Evolutionary conservation across 1,284 basidiomycete species (phyloP), one percentile per base, ranked within the genome.

Genomic region (Testicularia cyperi): DNA sequence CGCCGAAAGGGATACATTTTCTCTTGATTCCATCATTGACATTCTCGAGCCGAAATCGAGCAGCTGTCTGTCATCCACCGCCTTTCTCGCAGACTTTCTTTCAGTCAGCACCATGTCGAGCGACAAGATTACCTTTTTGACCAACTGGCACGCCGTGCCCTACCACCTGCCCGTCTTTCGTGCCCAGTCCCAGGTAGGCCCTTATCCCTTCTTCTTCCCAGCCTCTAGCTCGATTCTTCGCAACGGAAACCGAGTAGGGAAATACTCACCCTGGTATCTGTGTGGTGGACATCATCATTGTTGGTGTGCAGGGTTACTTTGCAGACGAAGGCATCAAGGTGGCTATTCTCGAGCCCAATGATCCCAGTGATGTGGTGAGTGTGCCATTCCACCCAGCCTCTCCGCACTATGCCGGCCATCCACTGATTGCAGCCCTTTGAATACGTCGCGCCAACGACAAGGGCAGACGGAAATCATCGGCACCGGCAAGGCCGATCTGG

Each of bases 131-230:
- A 65, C 65, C 7, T 70, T 70, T 35, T 23, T 60, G 15, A 60
- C 45, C 45, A 70, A 65, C 47, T 63, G 75, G 75, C 69, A 72
- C 35, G 77, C 76, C 3, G 77, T 75, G 19, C 70, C 77, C 9
- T 78, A 78, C 58, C 78, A 78, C 43, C 60, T 70, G 14, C 77
- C 78, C 14, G 55, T 79, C 51, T 78, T 74, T 55, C 68, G 78
- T 18, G 78, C 78, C 16, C 75, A 78, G 52, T 39, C 60, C 27
- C 68, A 76, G 60, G 76, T 65, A 24, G 40, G 48, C 20, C 16
- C 22, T 14, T 18, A 18, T 30, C 28, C 7, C 38, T 42, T 38
- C 31, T 15, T 13, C 0, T 23, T 22, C 5, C 14, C 20, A 24
- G 27, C 7, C n/a, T n/a, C n/a, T n/a, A n/a, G n/a, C n/a, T n/a